Evolutionary conservation across 306 rosid genomes (phyloP), one percentile per base, ranked within the genome.

Genomic region (Trifolium repens): DNA sequence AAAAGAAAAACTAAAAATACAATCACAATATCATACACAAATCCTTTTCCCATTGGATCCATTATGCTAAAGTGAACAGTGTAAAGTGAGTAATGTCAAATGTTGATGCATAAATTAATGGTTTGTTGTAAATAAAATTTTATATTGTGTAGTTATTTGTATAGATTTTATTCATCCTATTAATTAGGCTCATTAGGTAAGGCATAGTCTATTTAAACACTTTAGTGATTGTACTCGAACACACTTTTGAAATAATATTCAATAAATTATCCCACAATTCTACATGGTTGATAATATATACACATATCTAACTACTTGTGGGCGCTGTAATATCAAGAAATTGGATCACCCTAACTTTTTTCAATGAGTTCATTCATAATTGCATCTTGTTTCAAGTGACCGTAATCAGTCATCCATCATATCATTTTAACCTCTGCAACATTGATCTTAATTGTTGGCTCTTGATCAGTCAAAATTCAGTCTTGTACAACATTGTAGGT

Each of bases 1-100:
- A 9, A 40, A 35, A 37, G 40, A 39, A 39, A 39, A 39, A 39
- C 42, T 50, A n/a, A 50, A 15, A 15, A 64, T 69, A 57, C 39
- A 47, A 15, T 55, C 35, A 84, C 35, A 63, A 19, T 35, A 63
- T 44, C 73, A 22, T 57, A 49, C 30, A 16, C 47, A 77, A 64
- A 46, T 55, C 42, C 57, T 67, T 46, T 67, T 67, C 42, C 57
- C 39, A 44, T 13, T 14, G 13, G 43, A 32, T 30, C 66, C 42
- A 30, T 40, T 15, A 30, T 7, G 14, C 11, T 27, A 60, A 27
- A 60, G 40, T 27, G 40, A 60, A 59, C 65, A 26, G 34, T 22
- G 34, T 55, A 22, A 55, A 55, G 61, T 55, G 34, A 7, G 65
- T 13, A 15, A 27, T 59, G 14, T 59, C 63, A 57, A 24, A 14